Percentiles rank a stretch among this genome's conserved stretches.
These are phyloP conservation scores for Erucastrum elatum DNA, from an alignment of 345 rosid species.

Conservation along the genomic window DNA sequence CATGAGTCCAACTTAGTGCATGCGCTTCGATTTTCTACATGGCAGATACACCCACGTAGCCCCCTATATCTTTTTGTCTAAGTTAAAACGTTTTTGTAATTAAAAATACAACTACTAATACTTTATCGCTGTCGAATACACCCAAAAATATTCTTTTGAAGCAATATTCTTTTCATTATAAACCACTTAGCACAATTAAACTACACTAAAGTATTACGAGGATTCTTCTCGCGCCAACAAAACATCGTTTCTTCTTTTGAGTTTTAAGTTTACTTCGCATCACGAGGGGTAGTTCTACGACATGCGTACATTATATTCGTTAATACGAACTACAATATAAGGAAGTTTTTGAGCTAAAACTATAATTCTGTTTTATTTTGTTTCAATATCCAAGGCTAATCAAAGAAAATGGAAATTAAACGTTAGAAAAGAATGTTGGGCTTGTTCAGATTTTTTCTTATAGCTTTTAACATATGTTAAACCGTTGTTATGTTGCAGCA, in stretches of 20 bases:
- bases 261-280: not conserved
- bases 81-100: not conserved
- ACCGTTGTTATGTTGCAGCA: too few relatives aligned
- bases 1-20: constrained; percentile 47
- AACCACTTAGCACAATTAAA: constrained; percentile 4
- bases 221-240: constrained; percentile 40
- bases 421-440: not conserved
- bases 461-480: too few relatives aligned
- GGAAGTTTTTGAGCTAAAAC: not conserved
- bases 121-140: constrained; percentile 22
- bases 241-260: not conserved
- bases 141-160: constrained; percentile 13
- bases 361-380: not conserved
- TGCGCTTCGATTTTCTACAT: constrained; percentile 48
- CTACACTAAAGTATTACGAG: constrained; percentile 22
- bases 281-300: not conserved
- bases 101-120: not conserved
- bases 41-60: constrained; percentile 37
- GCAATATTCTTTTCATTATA: constrained; percentile 33
- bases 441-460: not conserved
- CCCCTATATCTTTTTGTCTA: constrained; percentile 1
- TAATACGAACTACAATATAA: not conserved
- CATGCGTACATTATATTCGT: not conserved
- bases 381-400: not conserved
- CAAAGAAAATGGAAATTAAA: not conserved